Conservation (phyloP, 2,329 filamentous ascomycete genomes). For the Aspergillus brasiliensis region DNA sequence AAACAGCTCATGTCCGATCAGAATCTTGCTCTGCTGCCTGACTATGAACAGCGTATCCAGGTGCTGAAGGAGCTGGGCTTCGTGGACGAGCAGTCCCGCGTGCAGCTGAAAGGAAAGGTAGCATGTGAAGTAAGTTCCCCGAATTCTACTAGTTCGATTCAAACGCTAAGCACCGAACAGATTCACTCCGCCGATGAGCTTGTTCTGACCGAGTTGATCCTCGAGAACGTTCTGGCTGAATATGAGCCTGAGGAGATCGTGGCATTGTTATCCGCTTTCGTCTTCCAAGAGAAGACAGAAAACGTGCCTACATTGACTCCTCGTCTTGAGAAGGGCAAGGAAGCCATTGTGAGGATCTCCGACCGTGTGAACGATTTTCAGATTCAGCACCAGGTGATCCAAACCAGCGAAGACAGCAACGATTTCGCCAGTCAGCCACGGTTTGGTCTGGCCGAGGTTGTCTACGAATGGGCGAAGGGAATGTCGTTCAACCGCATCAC, state of each 20-base stretch:
- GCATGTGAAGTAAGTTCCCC: constrained; percentile 71
- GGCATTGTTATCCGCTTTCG: constrained; percentile 87
- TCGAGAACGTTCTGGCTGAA: constrained; percentile 93
- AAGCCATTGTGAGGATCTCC: constrained; percentile 84
- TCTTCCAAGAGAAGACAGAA: constrained; percentile 96
- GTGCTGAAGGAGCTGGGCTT: constrained; percentile 92
- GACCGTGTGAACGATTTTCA: constrained; percentile 92
- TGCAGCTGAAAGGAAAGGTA: constrained; percentile 96
- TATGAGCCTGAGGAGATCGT: constrained; percentile 97
- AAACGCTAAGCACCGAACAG: constrained; percentile 31
- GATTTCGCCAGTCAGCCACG: constrained; percentile 85
- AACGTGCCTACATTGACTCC: constrained; percentile 77
- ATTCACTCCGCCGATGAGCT: constrained; percentile 97
- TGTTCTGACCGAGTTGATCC: constrained; percentile 90
- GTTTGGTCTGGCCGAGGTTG: constrained; percentile 94
- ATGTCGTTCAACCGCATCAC: constrained; percentile 99
- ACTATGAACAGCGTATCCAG: constrained; percentile 92
- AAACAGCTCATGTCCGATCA: constrained; percentile 92
- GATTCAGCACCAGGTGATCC: constrained; percentile 86
- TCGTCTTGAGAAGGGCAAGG: constrained; percentile 77
- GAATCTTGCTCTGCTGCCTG: constrained; percentile 90
- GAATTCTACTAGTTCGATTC: background rate
- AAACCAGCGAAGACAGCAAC: constrained; percentile 85
- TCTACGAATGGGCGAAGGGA: constrained; percentile 96
- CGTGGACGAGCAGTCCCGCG: constrained; percentile 81